Conservation (phyloP, 78 protist species). For the Cyanophora paradoxa region DNA sequence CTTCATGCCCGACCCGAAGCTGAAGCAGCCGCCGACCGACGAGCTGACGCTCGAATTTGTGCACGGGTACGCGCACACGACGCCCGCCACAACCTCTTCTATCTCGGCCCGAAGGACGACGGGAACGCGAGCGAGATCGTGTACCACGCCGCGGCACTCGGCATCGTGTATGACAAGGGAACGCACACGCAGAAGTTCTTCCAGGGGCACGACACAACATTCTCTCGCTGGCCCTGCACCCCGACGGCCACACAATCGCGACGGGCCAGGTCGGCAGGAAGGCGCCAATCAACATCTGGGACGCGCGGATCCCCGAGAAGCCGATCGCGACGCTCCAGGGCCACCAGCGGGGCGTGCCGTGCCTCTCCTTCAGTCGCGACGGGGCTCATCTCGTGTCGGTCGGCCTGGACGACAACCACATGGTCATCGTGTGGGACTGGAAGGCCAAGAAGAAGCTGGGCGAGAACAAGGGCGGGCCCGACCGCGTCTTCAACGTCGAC, state of each 20-base stretch:
- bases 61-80: conserved; percentile 29
- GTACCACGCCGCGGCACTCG: conserved; percentile 18
- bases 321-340: conserved; percentile 15
- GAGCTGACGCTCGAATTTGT: conserved; percentile 20
- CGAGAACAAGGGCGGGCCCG: neutral
- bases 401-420: too few species aligned
- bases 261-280: conserved; percentile 57
- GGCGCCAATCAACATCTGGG: too few species aligned
- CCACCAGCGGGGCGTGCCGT: conserved; percentile 26
- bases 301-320: too few species aligned
- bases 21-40: too few species aligned
- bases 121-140: conserved; percentile 17
- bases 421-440: conserved; percentile 46
- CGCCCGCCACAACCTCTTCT: conserved; percentile 17
- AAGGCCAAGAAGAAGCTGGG: neutral
- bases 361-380: conserved; percentile 24
- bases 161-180: conserved; percentile 1
- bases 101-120: neutral
- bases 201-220: conserved; percentile 4
- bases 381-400: conserved; percentile 15
- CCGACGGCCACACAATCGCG: conserved; percentile 12
- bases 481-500: neutral
- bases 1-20: too few species aligned
- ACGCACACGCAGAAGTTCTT: conserved; percentile 16
- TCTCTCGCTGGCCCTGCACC: conserved; percentile 14